phyloP scores from a whole-genome alignment of 2,329 filamentous ascomycete species.

The Sclerotinia spermophila region DNA sequence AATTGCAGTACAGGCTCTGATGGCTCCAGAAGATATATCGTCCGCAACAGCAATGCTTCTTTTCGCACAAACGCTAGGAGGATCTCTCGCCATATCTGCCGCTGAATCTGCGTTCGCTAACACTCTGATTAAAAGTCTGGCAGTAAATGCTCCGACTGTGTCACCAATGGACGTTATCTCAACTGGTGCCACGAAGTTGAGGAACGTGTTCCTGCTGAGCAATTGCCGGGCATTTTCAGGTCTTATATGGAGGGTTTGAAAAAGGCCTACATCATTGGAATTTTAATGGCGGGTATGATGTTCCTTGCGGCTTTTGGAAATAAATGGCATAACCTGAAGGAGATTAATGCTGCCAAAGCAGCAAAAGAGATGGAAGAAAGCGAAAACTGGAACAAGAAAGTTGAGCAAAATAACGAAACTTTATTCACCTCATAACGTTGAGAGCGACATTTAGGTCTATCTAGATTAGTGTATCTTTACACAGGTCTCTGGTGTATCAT shows the following conservation, averaged over 20 bases:
- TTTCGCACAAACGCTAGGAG: too few species aligned
- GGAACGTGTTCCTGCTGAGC: not conserved
- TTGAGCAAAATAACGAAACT: too few species aligned
- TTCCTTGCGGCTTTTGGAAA: not conserved
- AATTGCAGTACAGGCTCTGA: not conserved
- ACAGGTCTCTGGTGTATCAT: too few species aligned
- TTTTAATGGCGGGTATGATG: not conserved
- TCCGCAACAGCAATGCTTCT: not conserved
- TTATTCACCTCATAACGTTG: too few species aligned
- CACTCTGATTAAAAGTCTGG: not conserved
- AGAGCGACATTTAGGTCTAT: too few species aligned
- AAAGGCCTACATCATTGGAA: not conserved
- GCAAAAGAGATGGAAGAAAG: not conserved
- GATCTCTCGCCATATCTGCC: too few species aligned
- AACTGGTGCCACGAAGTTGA: too few species aligned
- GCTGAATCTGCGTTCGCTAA: not conserved
- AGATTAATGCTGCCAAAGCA: not conserved
- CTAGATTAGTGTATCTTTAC: too few species aligned
- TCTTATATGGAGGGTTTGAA: not conserved
- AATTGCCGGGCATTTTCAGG: not conserved
- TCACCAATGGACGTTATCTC: not conserved
- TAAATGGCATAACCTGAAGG: not conserved
- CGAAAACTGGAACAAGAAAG: too few species aligned
- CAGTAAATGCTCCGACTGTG: not conserved
- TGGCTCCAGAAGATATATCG: not conserved